Conservation (phyloP, 2,329 filamentous ascomycete genomes). For the Uncinocarpus reesii region DNA sequence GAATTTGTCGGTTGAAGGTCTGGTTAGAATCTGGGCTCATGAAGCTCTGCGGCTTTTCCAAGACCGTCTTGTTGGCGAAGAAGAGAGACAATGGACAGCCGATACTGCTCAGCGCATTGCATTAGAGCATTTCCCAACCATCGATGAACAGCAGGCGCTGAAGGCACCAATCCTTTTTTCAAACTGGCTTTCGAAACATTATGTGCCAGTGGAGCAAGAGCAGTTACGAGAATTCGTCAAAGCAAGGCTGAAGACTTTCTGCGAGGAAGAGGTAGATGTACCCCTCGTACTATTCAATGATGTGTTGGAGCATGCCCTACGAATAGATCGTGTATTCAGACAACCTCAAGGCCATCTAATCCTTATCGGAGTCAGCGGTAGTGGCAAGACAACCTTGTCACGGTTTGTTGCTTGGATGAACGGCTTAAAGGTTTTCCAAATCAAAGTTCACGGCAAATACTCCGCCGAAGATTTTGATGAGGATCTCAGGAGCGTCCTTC, state of each 20-base stretch:
- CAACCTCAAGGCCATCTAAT: conserved; percentile 98
- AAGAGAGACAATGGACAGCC: conserved; percentile 91
- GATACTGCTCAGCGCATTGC: conserved; percentile 79
- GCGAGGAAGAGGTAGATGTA: conserved; percentile 97
- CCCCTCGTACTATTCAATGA: conserved; percentile 99
- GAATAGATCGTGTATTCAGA: conserved; percentile 96
- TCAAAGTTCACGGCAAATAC: conserved; percentile 98
- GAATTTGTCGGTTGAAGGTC: conserved; percentile 72
- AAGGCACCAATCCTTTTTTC: conserved; percentile 94
- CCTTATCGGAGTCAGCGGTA: conserved; percentile 94
- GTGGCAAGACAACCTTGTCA: conserved; percentile 95
- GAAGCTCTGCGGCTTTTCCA: conserved; percentile 94
- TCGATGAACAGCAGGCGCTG: conserved; percentile 79
- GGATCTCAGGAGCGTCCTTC: conserved; percentile 84
- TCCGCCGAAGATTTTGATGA: conserved; percentile 98
- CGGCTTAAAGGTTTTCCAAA: conserved; percentile 95
- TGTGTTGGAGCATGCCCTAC: conserved; percentile 91
- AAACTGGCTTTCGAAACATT: conserved; percentile 98
- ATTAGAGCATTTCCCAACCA: conserved; percentile 84
- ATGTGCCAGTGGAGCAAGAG: conserved; percentile 90
- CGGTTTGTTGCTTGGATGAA: conserved; percentile 99
- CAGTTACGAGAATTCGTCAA: conserved; percentile 95
- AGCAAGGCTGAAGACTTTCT: conserved; percentile 93
- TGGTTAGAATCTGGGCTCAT: conserved; percentile 96
- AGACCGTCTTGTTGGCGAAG: conserved; percentile 87